Base-by-base conservation (phyloP, 495 filamentous ascomycete genomes). In the Penicillium pancosmium region DNA sequence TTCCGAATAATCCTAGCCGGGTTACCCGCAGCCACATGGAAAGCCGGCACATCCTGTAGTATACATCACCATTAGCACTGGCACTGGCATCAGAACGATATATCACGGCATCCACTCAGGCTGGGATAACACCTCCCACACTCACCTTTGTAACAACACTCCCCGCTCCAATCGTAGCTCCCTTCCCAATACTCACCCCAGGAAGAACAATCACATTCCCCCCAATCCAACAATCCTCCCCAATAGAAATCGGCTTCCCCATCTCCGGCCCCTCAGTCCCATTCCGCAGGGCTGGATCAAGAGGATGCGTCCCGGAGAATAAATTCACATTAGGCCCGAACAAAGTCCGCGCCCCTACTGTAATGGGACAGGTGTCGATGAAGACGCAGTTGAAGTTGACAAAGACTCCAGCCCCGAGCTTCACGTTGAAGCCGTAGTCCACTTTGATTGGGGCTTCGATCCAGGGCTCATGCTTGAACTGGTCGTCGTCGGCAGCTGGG, bases 211-310 rank as follows among this genome's bases (percentile, higher is more conserved):
- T 82, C 9, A 89, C 91, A 68, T 88, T 88, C 0, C 92, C 92
- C 0, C 89, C 91, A 25, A 97, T 69, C 92, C 93, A 97, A 62
- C 91, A 94, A 70, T 96, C 93, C 64, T 95, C 90, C 0, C 87
- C 91, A 56, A 96, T 86, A 13, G 74, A 80, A 61, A 97, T 89
- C 16, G 89, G 87, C 55, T 82, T 85, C 1, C 92, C 92, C 23
- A 74, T 64, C 73, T 96, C 92, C 0, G 92, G 89, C 0, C 91
- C 92, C 41, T 82, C 68, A 2, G 81, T 85, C 0, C 92, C 91
- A 65, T 93, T 89, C 10, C 91, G 80, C 12, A 91, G 55, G 0
- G 78, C 77, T 2, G 90, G 91, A 60, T 93, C 88, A 3, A 91
- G 73, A 1, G 91, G 91, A 71, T 97, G 93, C 0, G 84, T 86